Conservation (phyloP, 1,284 basidiomycete genomes). For the Fomitopsis pinicola region DNA sequence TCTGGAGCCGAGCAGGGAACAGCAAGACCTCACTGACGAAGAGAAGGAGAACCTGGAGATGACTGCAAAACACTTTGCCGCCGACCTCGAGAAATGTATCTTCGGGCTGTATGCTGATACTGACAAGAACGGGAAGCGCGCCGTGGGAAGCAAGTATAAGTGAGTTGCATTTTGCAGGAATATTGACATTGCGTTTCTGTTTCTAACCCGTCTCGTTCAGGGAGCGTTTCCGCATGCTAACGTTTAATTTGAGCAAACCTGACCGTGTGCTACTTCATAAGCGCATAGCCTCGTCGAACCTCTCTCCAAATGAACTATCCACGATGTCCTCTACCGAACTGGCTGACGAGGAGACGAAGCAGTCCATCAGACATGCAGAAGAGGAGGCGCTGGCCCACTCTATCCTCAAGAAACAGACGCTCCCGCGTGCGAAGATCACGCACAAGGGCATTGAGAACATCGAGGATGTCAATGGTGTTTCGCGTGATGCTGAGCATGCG, state of each 20-base stretch:
- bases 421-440: constrained; percentile 81
- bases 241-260: constrained; percentile 73
- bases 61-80: constrained; percentile 55
- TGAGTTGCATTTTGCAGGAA: constrained; percentile 32
- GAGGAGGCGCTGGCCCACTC: constrained; percentile 79
- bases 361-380: constrained; percentile 75
- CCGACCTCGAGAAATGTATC: constrained; percentile 64
- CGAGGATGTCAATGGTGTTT: constrained; percentile 65
- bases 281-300: constrained; percentile 63
- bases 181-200: not conserved
- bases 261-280: constrained; percentile 73
- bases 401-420: constrained; percentile 66
- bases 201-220: constrained; percentile 33
- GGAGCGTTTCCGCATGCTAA: constrained; percentile 80
- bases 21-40: constrained; percentile 46
- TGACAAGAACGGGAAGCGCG: constrained; percentile 66
- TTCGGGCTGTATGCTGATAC: constrained; percentile 71
- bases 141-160: constrained; percentile 78
- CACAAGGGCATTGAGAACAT: constrained; percentile 88
- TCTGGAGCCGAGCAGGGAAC: constrained; percentile 19
- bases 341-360: constrained; percentile 77
- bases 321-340: constrained; percentile 83
- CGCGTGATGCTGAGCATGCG: constrained; percentile 51
- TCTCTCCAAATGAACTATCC: constrained; percentile 68
- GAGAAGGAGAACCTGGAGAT: constrained; percentile 50